Evolutionary conservation across 768 basidiomycete species (phyloP).

Genomic region (Russula earlei): DNA sequence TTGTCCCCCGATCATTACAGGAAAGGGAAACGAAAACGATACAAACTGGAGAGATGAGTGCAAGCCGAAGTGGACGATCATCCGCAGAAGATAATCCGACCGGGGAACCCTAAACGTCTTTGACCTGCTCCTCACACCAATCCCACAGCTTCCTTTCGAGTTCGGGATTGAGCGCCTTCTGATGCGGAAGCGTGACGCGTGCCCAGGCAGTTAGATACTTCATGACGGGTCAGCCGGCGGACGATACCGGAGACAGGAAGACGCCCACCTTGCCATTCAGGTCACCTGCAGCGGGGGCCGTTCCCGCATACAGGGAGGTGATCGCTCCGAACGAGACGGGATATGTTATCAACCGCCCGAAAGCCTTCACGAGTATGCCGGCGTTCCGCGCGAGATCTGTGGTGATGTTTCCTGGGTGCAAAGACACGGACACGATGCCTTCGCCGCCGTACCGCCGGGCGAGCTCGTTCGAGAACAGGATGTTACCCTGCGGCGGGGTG

Average conservation of each 20-base stretch:
- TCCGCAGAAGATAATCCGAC: neutral
- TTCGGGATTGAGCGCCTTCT: neutral
- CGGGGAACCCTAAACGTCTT: neutral
- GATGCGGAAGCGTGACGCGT: neutral
- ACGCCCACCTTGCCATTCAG: slow-evolving; percentile 1
- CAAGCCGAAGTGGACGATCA: no score
- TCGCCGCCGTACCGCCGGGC: neutral
- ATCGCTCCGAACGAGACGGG: neutral
- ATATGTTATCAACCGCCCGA: neutral
- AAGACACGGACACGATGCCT: neutral
- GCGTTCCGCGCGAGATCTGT: neutral
- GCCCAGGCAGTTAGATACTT: slow-evolving; percentile 2
- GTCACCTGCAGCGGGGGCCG: neutral
- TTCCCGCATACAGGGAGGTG: neutral
- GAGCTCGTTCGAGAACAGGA: neutral
- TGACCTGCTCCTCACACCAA: slow-evolving; percentile 1
- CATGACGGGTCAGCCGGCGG: neutral
- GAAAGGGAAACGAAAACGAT: neutral
- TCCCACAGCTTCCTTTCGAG: neutral
- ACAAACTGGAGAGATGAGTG: neutral
- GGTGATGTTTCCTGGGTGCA: neutral
- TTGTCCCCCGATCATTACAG: no score
- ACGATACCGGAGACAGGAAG: neutral
- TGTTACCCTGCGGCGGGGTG: neutral
- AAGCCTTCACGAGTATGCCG: neutral